Conservation (phyloP, 805 yeast genomes). For the Ogataea minuta region DNA sequence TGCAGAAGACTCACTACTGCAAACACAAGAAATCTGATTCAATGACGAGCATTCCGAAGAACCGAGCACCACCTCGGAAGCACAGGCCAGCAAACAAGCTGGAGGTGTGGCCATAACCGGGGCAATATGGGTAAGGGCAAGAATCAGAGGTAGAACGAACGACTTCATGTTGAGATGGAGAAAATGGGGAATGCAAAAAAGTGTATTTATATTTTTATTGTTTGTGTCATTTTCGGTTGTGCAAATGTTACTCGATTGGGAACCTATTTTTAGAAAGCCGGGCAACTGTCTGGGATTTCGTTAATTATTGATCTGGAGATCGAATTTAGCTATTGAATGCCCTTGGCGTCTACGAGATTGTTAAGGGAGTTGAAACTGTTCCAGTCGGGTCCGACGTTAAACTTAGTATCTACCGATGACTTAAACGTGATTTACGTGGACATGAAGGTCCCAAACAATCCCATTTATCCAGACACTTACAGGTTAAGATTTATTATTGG, state of each 20-base stretch:
- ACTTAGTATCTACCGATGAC: constrained; percentile 16
- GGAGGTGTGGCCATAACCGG: constrained; percentile 70
- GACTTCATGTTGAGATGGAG: constrained; percentile 19
- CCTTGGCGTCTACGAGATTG: constrained; percentile 15
- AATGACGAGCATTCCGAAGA: constrained; percentile 56
- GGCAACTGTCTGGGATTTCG: not conserved
- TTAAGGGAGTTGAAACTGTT: constrained; percentile 22
- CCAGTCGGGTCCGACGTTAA: constrained; percentile 13
- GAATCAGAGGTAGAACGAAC: constrained; percentile 23
- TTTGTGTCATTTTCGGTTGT: constrained; percentile 3
- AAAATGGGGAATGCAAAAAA: constrained; percentile 5
- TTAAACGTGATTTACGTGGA: constrained; percentile 35
- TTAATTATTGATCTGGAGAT: not conserved
- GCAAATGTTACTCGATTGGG: constrained; percentile 5
- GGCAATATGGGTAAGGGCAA: constrained; percentile 39
- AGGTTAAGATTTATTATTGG: constrained; percentile 44
- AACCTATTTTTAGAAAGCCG: constrained; percentile 11
- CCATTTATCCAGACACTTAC: constrained; percentile 39
- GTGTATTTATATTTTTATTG: constrained; percentile 2
- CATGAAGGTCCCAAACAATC: constrained; percentile 35
- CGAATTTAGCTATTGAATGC: constrained; percentile 1
- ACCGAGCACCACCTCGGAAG: constrained; percentile 58
- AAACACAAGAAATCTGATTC: constrained; percentile 66
- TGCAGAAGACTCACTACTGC: constrained; percentile 52
- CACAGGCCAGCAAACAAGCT: constrained; percentile 90